Conservation (phyloP, 2,329 filamentous ascomycete genomes). For the Colletotrichum cordylinicola region DNA sequence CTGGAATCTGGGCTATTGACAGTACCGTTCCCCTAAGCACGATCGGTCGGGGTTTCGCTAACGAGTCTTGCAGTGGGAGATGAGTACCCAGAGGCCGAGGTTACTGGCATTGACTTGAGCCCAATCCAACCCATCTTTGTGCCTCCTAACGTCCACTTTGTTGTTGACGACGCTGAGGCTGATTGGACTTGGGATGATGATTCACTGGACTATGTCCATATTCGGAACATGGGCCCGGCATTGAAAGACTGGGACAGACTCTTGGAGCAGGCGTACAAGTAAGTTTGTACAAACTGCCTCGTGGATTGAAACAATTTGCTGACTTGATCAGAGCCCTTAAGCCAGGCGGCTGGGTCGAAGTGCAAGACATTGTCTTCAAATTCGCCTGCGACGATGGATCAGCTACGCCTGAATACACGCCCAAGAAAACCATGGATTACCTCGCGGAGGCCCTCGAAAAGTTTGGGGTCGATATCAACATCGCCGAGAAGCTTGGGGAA, state of each 20-base stretch:
- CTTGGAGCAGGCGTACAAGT: slow-evolving; percentile 41
- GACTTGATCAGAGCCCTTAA: not conserved
- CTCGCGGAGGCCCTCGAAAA: slow-evolving; percentile 21
- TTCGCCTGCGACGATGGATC: slow-evolving; percentile 32
- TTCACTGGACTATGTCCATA: slow-evolving; percentile 67
- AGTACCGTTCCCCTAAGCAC: slow-evolving; percentile 32
- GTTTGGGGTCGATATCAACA: slow-evolving; percentile 27
- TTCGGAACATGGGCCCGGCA: slow-evolving; percentile 60
- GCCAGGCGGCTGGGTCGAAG: slow-evolving; percentile 53
- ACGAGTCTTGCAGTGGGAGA: slow-evolving; percentile 51
- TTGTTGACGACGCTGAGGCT: slow-evolving; percentile 48
- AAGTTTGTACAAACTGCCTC: not conserved
- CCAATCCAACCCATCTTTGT: slow-evolving; percentile 28
- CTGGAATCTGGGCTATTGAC: slow-evolving; percentile 65
- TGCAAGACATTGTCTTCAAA: slow-evolving; percentile 35
- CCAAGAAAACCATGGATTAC: not conserved
- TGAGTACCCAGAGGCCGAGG: slow-evolving; percentile 56
- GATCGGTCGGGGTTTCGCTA: too few relatives aligned
- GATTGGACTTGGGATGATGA: slow-evolving; percentile 39
- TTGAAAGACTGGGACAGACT: slow-evolving; percentile 60
- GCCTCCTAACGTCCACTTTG: slow-evolving; percentile 30
- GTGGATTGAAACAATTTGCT: too few relatives aligned
- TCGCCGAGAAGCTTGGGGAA: slow-evolving; percentile 16
- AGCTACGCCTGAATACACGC: slow-evolving; percentile 7
- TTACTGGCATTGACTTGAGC: slow-evolving; percentile 29